These are phyloP conservation scores for Penicillium rolfsii DNA, from an alignment of 2,329 filamentous ascomycete species.

Conservation along the genomic window DNA sequence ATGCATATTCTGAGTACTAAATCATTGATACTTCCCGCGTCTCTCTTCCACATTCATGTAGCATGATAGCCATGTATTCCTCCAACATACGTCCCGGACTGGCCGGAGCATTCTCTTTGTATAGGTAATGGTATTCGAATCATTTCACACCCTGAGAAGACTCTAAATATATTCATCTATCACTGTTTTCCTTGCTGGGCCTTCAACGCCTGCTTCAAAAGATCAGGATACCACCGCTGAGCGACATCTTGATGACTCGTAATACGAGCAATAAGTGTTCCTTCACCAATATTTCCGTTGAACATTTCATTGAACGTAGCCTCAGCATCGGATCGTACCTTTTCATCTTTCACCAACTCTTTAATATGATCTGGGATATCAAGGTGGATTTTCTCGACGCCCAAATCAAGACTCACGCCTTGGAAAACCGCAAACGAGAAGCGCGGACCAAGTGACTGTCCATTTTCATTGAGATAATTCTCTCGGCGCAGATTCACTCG, in stretches of 20 bases:
- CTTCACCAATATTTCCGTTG: conserved; percentile 33
- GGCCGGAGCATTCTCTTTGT: background rate
- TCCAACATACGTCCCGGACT: background rate
- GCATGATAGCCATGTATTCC: background rate
- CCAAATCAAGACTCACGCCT: conserved; percentile 41
- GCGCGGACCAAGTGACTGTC: conserved; percentile 34
- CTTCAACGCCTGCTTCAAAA: conserved; percentile 23
- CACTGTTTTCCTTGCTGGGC: background rate
- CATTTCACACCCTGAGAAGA: background rate
- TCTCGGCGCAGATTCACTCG: conserved; percentile 36
- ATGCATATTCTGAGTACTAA: background rate
- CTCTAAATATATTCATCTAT: background rate
- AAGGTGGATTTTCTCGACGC: conserved; percentile 34
- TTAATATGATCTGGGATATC: conserved; percentile 37
- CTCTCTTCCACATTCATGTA: background rate
- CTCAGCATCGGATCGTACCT: conserved; percentile 42
- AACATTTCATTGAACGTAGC: conserved; percentile 37
- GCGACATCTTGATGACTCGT: conserved; percentile 45
- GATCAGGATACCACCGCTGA: conserved; percentile 41
- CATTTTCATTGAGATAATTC: conserved; percentile 33
- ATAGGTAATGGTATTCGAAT: background rate
- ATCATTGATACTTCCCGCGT: background rate
- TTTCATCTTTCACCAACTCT: conserved; percentile 35
- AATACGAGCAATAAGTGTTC: conserved; percentile 41
- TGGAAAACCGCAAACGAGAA: conserved; percentile 44